Percentiles rank a stretch among this genome's conserved stretches.
phyloP scores from a whole-genome alignment of 2,329 filamentous ascomycete genomes.

The Claviceps humidiphila region DNA sequence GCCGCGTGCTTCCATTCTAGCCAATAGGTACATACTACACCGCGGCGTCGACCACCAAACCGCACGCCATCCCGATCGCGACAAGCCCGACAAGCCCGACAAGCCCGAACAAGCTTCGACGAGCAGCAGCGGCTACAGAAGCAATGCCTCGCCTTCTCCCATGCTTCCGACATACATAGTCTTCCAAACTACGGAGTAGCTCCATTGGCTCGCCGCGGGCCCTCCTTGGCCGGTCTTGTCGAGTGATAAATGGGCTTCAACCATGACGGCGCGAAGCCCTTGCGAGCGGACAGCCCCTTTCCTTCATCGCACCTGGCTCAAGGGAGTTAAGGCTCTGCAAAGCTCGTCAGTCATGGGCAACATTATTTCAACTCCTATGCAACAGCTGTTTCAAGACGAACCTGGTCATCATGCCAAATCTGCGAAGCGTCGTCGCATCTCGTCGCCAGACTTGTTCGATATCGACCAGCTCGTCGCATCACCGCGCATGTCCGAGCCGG shows the following conservation, averaged over 20 bases:
- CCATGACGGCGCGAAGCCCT: conserved; percentile 35
- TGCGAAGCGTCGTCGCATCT: conserved; percentile 37
- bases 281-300: conserved; percentile 38
- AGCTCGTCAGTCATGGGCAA: conserved; percentile 28
- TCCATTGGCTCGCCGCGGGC: background rate
- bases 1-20: background rate
- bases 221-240: conserved; percentile 4
- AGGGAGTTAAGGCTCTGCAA: conserved; percentile 31
- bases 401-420: conserved; percentile 26
- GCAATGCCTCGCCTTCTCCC: conserved; percentile 6
- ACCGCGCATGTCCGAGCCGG: conserved; percentile 18
- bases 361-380: conserved; percentile 24
- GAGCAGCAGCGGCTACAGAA: background rate
- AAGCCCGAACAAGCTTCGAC: background rate
- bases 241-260: conserved; percentile 22
- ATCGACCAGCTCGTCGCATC: conserved; percentile 21
- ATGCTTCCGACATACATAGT: conserved; percentile 4
- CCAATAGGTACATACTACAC: conserved; percentile 1
- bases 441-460: conserved; percentile 22
- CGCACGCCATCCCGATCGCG: background rate
- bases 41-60: background rate
- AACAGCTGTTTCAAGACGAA: conserved; percentile 19
- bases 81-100: background rate
- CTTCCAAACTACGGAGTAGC: background rate
- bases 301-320: conserved; percentile 41